Evolutionary conservation across 768 basidiomycete species (phyloP), one percentile per base, ranked within the genome.

Genomic region (Holtermannia corniformis): DNA sequence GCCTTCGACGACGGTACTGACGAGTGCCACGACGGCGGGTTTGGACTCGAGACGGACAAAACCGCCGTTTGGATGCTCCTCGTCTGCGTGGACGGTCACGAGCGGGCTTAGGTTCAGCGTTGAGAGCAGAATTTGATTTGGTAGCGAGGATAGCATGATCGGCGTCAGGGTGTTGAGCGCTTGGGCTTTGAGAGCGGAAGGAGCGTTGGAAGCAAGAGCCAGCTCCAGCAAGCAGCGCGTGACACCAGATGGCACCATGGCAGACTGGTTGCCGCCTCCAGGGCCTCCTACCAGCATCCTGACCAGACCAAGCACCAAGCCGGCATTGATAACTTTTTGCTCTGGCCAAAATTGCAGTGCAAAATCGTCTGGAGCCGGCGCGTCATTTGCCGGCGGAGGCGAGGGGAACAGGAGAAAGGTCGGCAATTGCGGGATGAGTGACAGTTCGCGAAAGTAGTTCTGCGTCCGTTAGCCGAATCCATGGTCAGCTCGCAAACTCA

Each of bases 301-400:
- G 60, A 96, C 82, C 54, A 95, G 81, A 19, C 82, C 82, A 2
- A 97, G 75, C 5, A 88, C 81, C n/a, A 90, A 73, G 0, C 79
- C 77, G 1, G 83, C 81, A 64, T 95, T 96, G 21, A 79, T 73
- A n/a, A 79, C 73, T 72, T 97, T 99, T 70, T 90, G 86, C 41
- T 82, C 79, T 59, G 92, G 88, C 95, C 95, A 99, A 72, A 90
- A 90, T 68, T 99, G 95, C 43, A 96, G 74, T 1, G 91, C 85
- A 72, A 96, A 97, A 57, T 87, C 85, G 68, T 95, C 67, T 16
- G 75, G 72, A 3, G 73, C 62, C 1, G 64, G 44, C 76, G 78
- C 24, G 81, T 78, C 25, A 84, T 86, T 71, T 83, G 90, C 44
- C 81, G 82, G 42, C 85, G 78, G 21, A 84, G 78, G 23, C 79